These are phyloP conservation scores for Immersiporthe knoxdaviesiana DNA, from an alignment of 2,329 filamentous ascomycete genomes.

Conservation along the genomic window DNA sequence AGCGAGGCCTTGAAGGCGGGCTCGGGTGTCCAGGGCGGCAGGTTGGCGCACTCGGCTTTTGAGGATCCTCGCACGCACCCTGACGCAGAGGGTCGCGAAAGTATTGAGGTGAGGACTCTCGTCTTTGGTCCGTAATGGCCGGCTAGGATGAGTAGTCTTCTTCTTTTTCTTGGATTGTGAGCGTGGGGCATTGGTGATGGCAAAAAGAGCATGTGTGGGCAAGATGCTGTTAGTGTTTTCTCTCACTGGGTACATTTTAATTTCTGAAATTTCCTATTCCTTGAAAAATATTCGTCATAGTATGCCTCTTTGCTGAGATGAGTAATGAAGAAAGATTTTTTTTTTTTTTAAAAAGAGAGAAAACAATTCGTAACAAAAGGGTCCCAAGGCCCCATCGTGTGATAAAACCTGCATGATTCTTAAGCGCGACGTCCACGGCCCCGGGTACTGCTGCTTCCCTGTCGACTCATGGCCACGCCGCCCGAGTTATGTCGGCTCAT, in stretches of 20 bases:
- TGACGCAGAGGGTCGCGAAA: slow-evolving; percentile 75
- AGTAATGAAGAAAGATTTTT: slow-evolving; percentile 1
- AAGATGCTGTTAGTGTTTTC: neutral
- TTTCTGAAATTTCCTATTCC: neutral
- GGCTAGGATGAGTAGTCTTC: neutral
- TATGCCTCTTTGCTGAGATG: slow-evolving; percentile 1
- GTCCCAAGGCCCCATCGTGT: too few relatives aligned
- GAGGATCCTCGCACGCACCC: slow-evolving; percentile 70
- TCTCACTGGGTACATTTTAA: neutral
- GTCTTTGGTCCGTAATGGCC: slow-evolving; percentile 68
- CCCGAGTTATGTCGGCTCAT: slow-evolving; percentile 63
- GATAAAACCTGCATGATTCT: neutral
- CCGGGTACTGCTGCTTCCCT: slow-evolving; percentile 56
- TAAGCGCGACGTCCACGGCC: slow-evolving; percentile 45
- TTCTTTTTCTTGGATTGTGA: neutral
- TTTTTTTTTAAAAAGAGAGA: too few relatives aligned
- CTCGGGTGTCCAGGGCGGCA: slow-evolving; percentile 54
- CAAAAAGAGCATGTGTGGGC: neutral
- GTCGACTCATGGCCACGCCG: slow-evolving; percentile 60
- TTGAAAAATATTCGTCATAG: neutral
- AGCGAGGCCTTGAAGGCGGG: slow-evolving; percentile 58
- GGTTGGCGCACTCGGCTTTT: slow-evolving; percentile 78
- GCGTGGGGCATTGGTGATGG: neutral
- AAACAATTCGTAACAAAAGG: neutral
- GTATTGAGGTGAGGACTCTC: slow-evolving; percentile 85